Evolutionary conservation across 768 basidiomycete genomes (phyloP).

Genomic region (Brasilioporus rufonigricans): DNA sequence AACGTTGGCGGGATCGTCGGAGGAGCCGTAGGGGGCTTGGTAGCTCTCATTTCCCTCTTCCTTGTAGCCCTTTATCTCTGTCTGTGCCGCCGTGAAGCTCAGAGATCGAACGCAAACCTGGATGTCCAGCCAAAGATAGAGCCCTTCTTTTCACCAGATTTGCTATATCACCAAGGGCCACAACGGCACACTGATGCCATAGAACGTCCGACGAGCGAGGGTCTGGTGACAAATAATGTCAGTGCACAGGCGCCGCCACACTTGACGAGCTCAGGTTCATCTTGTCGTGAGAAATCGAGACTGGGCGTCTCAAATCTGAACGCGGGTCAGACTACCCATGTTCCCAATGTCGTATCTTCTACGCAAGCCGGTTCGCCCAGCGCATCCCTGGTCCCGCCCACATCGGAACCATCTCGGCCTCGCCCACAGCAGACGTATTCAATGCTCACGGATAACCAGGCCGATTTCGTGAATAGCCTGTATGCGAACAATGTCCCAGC

Average conservation of each 20-base stretch:
- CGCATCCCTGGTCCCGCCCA: background rate
- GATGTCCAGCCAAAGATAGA: constrained; percentile 1
- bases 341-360: background rate
- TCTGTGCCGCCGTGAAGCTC: background rate
- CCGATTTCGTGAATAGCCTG: constrained; percentile 16
- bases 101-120: background rate
- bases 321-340: background rate
- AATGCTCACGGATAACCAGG: constrained; percentile 17
- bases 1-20: constrained; percentile 11
- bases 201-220: background rate
- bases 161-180: background rate
- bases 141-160: constrained; percentile 1
- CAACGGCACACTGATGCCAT: background rate
- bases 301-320: background rate
- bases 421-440: constrained; percentile 9
- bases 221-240: background rate
- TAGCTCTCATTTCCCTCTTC: constrained; percentile 1
- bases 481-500: constrained; percentile 15
- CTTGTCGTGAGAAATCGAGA: constrained; percentile 1
- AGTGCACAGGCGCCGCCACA: background rate
- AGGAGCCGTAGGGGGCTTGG: constrained; percentile 12
- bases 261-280: background rate
- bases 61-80: constrained; percentile 3
- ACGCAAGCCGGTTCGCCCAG: background rate
- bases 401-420: background rate